Conservation (phyloP, 192 early-diverging fungal genomes). For the Gaertneriomyces semiglobifer region DNA sequence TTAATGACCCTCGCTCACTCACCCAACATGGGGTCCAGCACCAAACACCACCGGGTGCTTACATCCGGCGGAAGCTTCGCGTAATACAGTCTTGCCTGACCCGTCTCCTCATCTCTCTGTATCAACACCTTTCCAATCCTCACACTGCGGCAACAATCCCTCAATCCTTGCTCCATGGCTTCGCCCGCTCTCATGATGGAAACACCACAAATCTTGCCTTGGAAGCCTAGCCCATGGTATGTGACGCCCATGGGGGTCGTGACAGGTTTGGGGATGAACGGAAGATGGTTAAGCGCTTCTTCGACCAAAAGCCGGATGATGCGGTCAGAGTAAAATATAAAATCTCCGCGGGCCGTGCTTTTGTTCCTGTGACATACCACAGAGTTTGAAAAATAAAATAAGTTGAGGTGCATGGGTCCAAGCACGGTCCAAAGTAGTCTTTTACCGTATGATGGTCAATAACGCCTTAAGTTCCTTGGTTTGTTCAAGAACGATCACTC, state of each 20-base stretch:
- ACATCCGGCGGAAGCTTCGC: slow-evolving; percentile 89
- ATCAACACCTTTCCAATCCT: slow-evolving; percentile 95
- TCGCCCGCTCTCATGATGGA: slow-evolving; percentile 98
- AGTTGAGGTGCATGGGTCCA: background rate
- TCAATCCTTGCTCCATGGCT: slow-evolving; percentile 80
- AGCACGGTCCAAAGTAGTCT: too few relatives aligned
- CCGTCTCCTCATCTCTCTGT: slow-evolving; percentile 92
- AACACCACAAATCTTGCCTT: slow-evolving; percentile 88
- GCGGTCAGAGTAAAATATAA: slow-evolving; percentile 78
- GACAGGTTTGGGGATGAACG: slow-evolving; percentile 74
- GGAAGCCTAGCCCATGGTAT: slow-evolving; percentile 61
- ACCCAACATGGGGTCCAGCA: slow-evolving; percentile 95
- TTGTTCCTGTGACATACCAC: slow-evolving; percentile 35
- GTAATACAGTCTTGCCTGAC: slow-evolving; percentile 82
- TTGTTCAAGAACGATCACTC: slow-evolving; percentile 32
- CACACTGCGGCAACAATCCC: slow-evolving; percentile 81
- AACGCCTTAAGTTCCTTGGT: slow-evolving; percentile 36
- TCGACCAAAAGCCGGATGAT: slow-evolving; percentile 79
- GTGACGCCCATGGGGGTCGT: slow-evolving; percentile 70
- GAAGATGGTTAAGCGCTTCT: slow-evolving; percentile 89
- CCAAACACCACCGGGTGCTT: slow-evolving; percentile 65
- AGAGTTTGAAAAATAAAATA: background rate
- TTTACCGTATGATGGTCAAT: slow-evolving; percentile 70
- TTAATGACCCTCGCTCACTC: slow-evolving; percentile 9
- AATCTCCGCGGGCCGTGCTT: slow-evolving; percentile 77